Conservation (phyloP, 306 rosid species). For the Leucaena leucocephala region DNA sequence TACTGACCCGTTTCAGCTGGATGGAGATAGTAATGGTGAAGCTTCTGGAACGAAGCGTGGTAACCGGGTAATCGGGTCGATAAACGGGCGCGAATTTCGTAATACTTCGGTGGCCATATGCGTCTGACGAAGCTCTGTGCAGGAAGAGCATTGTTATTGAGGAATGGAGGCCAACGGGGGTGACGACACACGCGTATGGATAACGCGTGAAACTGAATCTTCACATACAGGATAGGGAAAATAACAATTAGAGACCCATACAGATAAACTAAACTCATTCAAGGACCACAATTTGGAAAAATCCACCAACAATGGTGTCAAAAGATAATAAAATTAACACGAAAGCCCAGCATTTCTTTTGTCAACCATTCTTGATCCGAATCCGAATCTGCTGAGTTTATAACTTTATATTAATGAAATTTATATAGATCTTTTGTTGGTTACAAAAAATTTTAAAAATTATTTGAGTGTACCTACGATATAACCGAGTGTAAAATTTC, state of each 20-base stretch:
- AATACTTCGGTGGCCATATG: conserved; percentile 56
- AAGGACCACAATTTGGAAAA: background rate
- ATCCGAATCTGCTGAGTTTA: no score
- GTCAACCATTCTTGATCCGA: background rate
- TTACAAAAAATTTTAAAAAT: no score
- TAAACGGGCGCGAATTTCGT: conserved; percentile 30
- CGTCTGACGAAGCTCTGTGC: conserved; percentile 25
- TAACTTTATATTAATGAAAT: no score
- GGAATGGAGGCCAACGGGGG: background rate
- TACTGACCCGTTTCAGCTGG: conserved; percentile 32
- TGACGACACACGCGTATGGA: background rate
- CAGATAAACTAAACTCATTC: background rate
- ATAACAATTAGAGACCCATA: background rate
- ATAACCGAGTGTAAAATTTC: no score
- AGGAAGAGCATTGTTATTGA: background rate
- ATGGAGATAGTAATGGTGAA: background rate
- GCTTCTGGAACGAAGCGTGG: conserved; percentile 14
- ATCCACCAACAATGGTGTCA: background rate
- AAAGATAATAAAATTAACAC: background rate
- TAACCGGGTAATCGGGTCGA: conserved; percentile 34
- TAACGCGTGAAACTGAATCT: background rate
- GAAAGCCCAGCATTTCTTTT: background rate
- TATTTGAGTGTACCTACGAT: no score
- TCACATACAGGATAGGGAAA: no score
- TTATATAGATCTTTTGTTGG: no score